phyloP scores from a whole-genome alignment of 257 asterid genomes.

The Solanum peruvianum region DNA sequence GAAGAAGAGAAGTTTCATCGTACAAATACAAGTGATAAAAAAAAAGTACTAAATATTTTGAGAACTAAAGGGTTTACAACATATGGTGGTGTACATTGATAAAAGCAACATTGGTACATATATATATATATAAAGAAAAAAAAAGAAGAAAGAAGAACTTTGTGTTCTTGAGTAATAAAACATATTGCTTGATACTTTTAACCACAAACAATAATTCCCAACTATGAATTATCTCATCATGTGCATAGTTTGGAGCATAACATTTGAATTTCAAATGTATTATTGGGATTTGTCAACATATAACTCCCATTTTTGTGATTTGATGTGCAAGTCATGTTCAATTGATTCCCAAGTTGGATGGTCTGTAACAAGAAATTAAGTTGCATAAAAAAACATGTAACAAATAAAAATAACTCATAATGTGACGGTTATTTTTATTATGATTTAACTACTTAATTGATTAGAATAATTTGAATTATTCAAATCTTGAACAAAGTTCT shows the following conservation, averaged over 20 bases:
- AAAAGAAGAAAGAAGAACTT: neutral
- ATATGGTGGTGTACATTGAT: neutral
- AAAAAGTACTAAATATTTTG: neutral
- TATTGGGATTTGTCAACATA: conserved; percentile 11
- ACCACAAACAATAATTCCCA: neutral
- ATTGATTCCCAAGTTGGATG: conserved; percentile 22
- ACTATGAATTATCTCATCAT: conserved; percentile 17
- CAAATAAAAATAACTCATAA: neutral
- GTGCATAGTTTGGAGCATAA: conserved; percentile 57
- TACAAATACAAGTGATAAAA: neutral
- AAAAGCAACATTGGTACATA: neutral
- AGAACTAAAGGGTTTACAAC: neutral
- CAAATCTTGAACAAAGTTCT: neutral
- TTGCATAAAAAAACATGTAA: neutral
- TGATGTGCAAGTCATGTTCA: conserved; percentile 50
- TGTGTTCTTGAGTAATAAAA: too few relatives aligned
- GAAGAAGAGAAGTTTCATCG: neutral
- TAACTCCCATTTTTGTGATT: conserved; percentile 38
- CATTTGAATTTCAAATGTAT: conserved; percentile 27
- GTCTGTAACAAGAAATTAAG: conserved; percentile 27
- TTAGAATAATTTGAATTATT: neutral
- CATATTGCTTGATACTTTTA: neutral
- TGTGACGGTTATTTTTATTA: neutral
- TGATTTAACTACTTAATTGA: neutral
- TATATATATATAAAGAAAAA: neutral